Percentiles rank a stretch among this genome's conserved stretches.
Conservation (phyloP, 345 rosid species). For the Dovyalis caffra region DNA sequence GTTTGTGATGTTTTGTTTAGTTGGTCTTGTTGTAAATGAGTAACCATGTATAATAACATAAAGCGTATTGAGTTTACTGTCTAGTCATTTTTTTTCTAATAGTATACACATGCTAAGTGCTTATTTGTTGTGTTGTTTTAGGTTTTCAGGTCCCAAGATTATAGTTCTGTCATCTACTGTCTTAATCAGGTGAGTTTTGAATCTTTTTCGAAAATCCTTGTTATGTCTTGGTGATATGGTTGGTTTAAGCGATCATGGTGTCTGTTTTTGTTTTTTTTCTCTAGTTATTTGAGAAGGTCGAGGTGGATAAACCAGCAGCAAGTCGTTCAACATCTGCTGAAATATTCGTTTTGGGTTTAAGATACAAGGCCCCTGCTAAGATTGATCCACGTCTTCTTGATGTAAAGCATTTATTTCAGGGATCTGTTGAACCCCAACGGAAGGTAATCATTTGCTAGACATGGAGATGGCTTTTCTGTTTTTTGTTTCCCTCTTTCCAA, state of each 20-base stretch:
- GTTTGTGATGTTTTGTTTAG: background rate
- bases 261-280: constrained; percentile 4
- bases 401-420: constrained; percentile 70
- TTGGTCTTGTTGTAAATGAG: background rate
- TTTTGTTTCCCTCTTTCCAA: background rate
- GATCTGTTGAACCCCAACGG: constrained; percentile 54
- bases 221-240: background rate
- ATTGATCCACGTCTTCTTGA: constrained; percentile 92
- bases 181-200: constrained; percentile 54
- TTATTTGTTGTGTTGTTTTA: constrained; percentile 16
- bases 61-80: no score
- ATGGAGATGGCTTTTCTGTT: background rate
- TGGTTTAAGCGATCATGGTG: background rate
- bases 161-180: constrained; percentile 73
- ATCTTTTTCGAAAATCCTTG: background rate
- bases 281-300: constrained; percentile 91
- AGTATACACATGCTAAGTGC: background rate
- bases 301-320: constrained; percentile 90
- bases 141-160: constrained; percentile 97
- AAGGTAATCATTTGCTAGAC: constrained; percentile 41
- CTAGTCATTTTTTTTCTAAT: background rate
- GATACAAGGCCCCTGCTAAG: constrained; percentile 85
- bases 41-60: background rate
- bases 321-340: constrained; percentile 94
- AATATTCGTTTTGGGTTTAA: constrained; percentile 76